Conservation (phyloP, 805 yeast genomes). For the Kazachstania psychrophila region DNA sequence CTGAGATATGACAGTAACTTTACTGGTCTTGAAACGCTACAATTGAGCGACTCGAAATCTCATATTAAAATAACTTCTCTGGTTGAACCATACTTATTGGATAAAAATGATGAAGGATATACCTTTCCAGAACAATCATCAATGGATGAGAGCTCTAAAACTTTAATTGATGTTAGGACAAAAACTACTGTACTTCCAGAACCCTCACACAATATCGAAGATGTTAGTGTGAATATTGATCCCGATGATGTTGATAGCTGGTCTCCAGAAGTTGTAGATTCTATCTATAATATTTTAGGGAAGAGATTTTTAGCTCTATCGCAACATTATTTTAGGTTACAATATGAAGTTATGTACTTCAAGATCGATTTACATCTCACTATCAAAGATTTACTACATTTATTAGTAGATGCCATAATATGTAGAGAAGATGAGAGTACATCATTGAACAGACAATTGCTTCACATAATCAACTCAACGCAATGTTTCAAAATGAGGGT, state of each 20-base stretch:
- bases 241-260: neutral
- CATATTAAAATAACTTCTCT: no score
- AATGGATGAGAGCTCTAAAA: no score
- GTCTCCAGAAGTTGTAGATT: neutral
- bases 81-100: neutral
- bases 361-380: constrained; percentile 38
- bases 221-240: neutral
- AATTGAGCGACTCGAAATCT: no score
- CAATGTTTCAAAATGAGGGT: constrained; percentile 42
- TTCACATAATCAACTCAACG: constrained; percentile 19
- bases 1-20: constrained; percentile 66
- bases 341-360: constrained; percentile 47
- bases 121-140: constrained; percentile 1
- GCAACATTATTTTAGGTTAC: constrained; percentile 37
- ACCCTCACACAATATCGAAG: no score
- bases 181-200: neutral
- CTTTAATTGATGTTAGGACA: neutral
- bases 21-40: constrained; percentile 2
- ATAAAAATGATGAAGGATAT: constrained; percentile 4
- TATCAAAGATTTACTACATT: constrained; percentile 33
- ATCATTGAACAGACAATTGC: no score
- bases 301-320: constrained; percentile 4
- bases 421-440: no score
- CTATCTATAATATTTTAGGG: neutral
- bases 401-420: no score